A percentile compares a stretch with the other conserved stretches of the same genome.
Conservation (phyloP, 2,329 filamentous ascomycete species). For the Ceratocystis colombiana region DNA sequence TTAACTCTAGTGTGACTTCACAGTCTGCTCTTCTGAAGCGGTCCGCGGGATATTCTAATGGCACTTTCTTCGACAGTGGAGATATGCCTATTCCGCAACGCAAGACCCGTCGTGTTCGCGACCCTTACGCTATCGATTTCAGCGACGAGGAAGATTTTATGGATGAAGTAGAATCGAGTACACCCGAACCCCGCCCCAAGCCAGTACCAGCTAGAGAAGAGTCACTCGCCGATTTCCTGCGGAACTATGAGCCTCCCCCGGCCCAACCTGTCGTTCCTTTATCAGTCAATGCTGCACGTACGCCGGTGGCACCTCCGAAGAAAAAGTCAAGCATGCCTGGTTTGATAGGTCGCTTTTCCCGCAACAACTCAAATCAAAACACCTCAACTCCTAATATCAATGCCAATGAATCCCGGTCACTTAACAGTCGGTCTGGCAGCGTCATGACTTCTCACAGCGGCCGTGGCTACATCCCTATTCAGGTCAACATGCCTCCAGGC, state of each 20-base stretch:
- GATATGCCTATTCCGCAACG: conserved; percentile 54
- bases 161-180: conserved; percentile 39
- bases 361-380: conserved; percentile 33
- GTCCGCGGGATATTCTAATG: conserved; percentile 32
- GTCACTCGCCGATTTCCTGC: conserved; percentile 63
- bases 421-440: conserved; percentile 31
- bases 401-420: conserved; percentile 31
- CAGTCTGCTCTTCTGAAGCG: conserved; percentile 56
- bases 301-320: conserved; percentile 38
- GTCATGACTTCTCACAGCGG: conserved; percentile 32
- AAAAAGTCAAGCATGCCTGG: conserved; percentile 56
- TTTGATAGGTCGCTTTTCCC: conserved; percentile 50
- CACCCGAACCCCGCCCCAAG: conserved; percentile 32
- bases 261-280: conserved; percentile 33
- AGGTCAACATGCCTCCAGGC: conserved; percentile 40
- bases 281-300: conserved; percentile 32
- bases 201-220: conserved; percentile 43
- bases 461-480: conserved; percentile 44
- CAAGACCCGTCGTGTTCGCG: conserved; percentile 67
- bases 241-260: conserved; percentile 56
- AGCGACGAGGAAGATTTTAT: conserved; percentile 56
- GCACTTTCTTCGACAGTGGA: conserved; percentile 40
- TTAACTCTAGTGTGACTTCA: conserved; percentile 62
- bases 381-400: conserved; percentile 29
- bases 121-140: conserved; percentile 87